Evolutionary conservation across 192 early-diverging fungal genomes (phyloP).

Genomic region (Gonapodya sp.): DNA sequence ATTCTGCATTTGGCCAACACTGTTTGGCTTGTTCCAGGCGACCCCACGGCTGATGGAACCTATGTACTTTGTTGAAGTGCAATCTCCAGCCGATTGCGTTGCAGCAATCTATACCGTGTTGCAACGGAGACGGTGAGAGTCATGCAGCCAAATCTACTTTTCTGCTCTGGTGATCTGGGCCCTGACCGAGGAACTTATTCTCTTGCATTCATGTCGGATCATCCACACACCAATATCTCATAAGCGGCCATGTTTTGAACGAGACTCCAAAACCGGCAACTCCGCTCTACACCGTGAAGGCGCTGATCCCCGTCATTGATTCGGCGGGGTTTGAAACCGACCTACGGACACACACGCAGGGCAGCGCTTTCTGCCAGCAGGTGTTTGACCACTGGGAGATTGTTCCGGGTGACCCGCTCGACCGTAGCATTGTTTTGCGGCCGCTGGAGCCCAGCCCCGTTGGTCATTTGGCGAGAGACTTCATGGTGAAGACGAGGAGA

Average conservation of each 20-base stretch:
- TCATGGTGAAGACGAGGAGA: conserved; percentile 97
- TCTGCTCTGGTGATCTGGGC: not conserved
- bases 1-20: not conserved
- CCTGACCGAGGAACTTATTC: conserved; percentile 1
- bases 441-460: conserved; percentile 84
- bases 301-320: conserved; percentile 92
- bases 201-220: too few relatives aligned
- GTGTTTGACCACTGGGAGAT: conserved; percentile 98
- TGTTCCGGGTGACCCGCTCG: conserved; percentile 94
- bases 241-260: conserved; percentile 88
- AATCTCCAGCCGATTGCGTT: conserved; percentile 93
- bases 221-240: too few relatives aligned
- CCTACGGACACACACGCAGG: conserved; percentile 88
- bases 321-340: conserved; percentile 95
- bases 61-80: conserved; percentile 91
- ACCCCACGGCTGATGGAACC: conserved; percentile 97
- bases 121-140: conserved; percentile 61
- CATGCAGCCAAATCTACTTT: not conserved
- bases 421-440: conserved; percentile 70
- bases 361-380: conserved; percentile 95
- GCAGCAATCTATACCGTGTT: conserved; percentile 90
- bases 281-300: conserved; percentile 85
- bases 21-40: conserved; percentile 38
- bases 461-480: conserved; percentile 86
- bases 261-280: conserved; percentile 92